Conservation (phyloP, 192 early-diverging fungal species). For the Tieghemiomyces parasiticus region DNA sequence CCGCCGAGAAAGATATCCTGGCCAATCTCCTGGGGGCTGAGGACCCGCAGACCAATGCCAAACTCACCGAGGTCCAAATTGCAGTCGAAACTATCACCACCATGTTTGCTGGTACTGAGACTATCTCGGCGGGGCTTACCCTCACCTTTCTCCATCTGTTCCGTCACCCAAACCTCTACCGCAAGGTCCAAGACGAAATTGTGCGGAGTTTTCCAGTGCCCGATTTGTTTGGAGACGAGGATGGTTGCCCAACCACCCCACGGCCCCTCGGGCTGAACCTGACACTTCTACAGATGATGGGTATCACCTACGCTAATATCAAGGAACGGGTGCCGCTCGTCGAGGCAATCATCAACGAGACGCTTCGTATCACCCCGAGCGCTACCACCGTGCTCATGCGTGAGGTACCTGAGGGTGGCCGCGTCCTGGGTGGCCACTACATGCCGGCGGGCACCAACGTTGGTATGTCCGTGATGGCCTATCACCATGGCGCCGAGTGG, state of each 20-base stretch:
- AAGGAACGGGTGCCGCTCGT: conserved; percentile 2
- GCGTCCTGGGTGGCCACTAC: conserved; percentile 14
- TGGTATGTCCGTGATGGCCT: conserved; percentile 19
- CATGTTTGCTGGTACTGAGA: conserved; percentile 9
- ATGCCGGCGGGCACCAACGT: conserved; percentile 27
- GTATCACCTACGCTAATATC: background rate
- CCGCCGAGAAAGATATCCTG: background rate
- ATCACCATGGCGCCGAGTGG: conserved; percentile 20
- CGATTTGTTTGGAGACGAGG: background rate
- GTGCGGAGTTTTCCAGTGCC: background rate
- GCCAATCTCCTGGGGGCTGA: background rate
- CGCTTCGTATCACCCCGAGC: conserved; percentile 14
- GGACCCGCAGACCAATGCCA: background rate
- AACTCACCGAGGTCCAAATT: background rate
- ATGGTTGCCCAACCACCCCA: too few species aligned
- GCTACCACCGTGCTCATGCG: background rate
- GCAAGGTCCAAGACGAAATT: conserved; percentile 1
- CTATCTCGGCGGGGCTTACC: background rate
- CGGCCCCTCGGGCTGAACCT: too few species aligned
- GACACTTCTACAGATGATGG: too few species aligned
- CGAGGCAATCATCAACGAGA: conserved; percentile 15
- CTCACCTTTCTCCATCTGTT: background rate
- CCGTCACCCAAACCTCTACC: background rate
- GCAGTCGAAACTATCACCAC: background rate
- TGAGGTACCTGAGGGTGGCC: conserved; percentile 1